phyloP scores from a whole-genome alignment of 2,329 filamentous ascomycete species.

The Epichloe gansuensis region DNA sequence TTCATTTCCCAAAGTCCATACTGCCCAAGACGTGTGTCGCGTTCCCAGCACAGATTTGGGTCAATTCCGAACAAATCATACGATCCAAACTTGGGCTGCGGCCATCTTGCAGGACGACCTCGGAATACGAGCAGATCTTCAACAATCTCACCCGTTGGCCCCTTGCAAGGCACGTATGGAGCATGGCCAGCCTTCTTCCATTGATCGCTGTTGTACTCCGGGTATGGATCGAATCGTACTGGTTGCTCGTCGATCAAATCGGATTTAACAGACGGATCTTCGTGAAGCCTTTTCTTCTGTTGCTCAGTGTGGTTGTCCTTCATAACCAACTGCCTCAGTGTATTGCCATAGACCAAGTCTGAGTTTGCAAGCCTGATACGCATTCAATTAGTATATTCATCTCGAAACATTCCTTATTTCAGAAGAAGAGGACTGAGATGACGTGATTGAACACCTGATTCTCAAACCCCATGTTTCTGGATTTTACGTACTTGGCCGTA shows the following conservation, averaged over 20 bases:
- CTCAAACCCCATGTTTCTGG: not conserved
- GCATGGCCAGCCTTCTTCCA: constrained; percentile 48
- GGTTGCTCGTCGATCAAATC: constrained; percentile 34
- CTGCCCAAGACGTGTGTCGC: constrained; percentile 54
- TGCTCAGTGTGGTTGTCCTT: constrained; percentile 24
- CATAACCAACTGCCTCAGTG: constrained; percentile 32
- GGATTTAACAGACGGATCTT: constrained; percentile 20
- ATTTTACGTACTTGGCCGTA: constrained; percentile 25
- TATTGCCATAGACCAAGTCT: constrained; percentile 44
- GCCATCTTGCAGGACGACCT: constrained; percentile 44
- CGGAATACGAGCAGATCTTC: constrained; percentile 55
- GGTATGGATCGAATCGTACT: constrained; percentile 56
- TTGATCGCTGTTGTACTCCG: constrained; percentile 48
- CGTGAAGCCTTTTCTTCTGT: constrained; percentile 17
- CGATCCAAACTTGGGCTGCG: constrained; percentile 48
- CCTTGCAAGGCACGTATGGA: constrained; percentile 49
- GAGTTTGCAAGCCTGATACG: constrained; percentile 27
- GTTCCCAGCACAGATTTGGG: constrained; percentile 51
- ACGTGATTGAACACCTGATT: not conserved
- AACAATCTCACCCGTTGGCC: constrained; percentile 44
- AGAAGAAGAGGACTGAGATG: not conserved
- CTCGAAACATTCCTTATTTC: not conserved
- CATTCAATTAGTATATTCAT: not conserved
- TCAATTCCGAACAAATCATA: constrained; percentile 49
- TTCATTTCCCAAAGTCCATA: constrained; percentile 44